These are phyloP conservation scores for Dendrocalamus latiflorus DNA, from an alignment of 202 grass and related monocot species.

Conservation along the genomic window DNA sequence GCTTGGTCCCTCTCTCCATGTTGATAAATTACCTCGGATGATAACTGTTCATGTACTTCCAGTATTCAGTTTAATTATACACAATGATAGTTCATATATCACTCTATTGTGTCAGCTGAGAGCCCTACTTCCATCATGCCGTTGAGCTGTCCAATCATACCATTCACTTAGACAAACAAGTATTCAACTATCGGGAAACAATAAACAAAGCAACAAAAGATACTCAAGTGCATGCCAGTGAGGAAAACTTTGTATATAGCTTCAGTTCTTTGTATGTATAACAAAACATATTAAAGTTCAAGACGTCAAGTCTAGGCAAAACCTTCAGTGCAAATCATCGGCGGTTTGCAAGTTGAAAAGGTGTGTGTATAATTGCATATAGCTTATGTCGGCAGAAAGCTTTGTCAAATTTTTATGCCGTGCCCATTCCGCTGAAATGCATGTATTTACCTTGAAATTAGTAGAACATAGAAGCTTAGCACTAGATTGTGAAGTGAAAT, in stretches of 20 bases:
- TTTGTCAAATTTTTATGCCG: background rate
- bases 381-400: background rate
- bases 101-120: background rate
- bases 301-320: background rate
- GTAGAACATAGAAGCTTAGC: background rate
- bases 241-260: background rate
- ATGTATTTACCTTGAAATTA: background rate
- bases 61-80: slow-evolving; percentile 9
- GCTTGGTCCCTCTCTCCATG: slow-evolving; percentile 89
- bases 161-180: background rate
- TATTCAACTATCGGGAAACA: slow-evolving; percentile 3
- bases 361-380: background rate
- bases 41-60: slow-evolving; percentile 22
- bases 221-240: background rate
- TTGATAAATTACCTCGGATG: slow-evolving; percentile 70
- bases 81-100: slow-evolving; percentile 28
- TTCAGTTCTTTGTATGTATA: background rate
- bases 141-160: slow-evolving; percentile 18
- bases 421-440: background rate
- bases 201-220: slow-evolving; percentile 2
- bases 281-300: background rate
- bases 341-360: background rate
- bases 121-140: slow-evolving; percentile 22
- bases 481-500: background rate
- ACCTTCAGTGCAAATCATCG: background rate